phyloP scores from a whole-genome alignment of 225 moss, liverwort and hornwort genomes.

The Marchantia polymorpha region DNA sequence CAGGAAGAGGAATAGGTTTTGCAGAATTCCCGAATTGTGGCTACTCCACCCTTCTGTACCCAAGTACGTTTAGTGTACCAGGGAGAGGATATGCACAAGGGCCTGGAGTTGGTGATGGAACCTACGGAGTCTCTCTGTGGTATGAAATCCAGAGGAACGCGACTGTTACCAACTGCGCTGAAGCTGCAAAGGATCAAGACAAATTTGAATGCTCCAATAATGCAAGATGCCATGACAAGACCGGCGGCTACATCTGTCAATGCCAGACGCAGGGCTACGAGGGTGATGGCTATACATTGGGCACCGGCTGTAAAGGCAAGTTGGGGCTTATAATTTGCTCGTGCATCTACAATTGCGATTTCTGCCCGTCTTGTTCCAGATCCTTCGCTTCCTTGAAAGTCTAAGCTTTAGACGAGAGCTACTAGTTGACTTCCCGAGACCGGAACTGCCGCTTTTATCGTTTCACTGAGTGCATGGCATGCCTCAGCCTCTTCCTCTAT shows the following conservation, averaged over 20 bases:
- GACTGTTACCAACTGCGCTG: not conserved
- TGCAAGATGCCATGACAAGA: not conserved
- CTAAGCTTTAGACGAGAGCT: not conserved
- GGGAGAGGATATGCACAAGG: no score
- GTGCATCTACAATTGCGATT: not conserved
- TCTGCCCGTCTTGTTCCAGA: no score
- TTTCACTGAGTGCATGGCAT: not conserved
- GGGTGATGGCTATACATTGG: slow-evolving; percentile 1
- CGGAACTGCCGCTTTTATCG: not conserved
- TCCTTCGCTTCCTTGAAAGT: no score
- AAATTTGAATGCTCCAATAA: not conserved
- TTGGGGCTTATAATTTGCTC: not conserved
- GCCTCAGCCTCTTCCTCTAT: no score
- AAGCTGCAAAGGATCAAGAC: not conserved
- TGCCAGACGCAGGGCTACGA: not conserved
- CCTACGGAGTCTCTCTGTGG: not conserved
- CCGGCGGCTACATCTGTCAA: not conserved
- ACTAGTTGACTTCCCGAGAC: not conserved
- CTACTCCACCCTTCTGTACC: not conserved
- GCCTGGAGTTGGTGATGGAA: not conserved
- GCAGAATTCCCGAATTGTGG: not conserved
- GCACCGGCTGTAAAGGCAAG: slow-evolving; percentile 1
- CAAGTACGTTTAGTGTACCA: not conserved
- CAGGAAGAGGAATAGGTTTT: not conserved
- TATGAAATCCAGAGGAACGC: not conserved